Conservation (phyloP, 1,139 yeast species). For the Eremothecium gossypii region DNA sequence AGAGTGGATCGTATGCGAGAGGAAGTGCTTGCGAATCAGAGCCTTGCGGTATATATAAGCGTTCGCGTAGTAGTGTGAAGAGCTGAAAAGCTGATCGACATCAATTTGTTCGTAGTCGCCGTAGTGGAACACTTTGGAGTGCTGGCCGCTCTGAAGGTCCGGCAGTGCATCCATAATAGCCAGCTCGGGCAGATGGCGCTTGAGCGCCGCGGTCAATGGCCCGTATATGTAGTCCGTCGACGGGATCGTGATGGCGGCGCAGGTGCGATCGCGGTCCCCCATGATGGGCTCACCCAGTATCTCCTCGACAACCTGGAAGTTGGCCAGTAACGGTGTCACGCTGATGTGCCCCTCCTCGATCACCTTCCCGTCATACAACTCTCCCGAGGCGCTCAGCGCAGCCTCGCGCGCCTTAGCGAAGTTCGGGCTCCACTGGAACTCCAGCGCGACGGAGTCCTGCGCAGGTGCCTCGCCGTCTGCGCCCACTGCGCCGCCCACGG, state of each 20-base stretch:
- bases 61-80: constrained; percentile 53
- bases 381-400: constrained; percentile 33
- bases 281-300: constrained; percentile 48
- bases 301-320: constrained; percentile 48
- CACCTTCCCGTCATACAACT: constrained; percentile 35
- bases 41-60: constrained; percentile 84
- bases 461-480: constrained; percentile 10
- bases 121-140: constrained; percentile 50
- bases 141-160: constrained; percentile 7
- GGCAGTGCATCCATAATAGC: constrained; percentile 13
- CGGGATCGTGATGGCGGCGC: constrained; percentile 28
- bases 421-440: constrained; percentile 77
- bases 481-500: too few relatives aligned
- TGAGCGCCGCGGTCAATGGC: constrained; percentile 42
- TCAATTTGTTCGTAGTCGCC: constrained; percentile 88
- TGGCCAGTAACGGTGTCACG: constrained; percentile 78
- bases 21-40: constrained; percentile 77
- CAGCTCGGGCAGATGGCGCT: constrained; percentile 26
- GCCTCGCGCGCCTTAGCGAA: constrained; percentile 47
- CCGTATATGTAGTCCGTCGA: constrained; percentile 46
- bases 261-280: constrained; percentile 4
- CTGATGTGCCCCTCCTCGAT: constrained; percentile 44
- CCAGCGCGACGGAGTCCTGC: constrained; percentile 34
- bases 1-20: constrained; percentile 69
- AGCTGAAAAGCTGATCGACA: constrained; percentile 42